Base-by-base conservation (phyloP, 371 early-diverging fungal genomes). In the Rhizomucor miehei region DNA sequence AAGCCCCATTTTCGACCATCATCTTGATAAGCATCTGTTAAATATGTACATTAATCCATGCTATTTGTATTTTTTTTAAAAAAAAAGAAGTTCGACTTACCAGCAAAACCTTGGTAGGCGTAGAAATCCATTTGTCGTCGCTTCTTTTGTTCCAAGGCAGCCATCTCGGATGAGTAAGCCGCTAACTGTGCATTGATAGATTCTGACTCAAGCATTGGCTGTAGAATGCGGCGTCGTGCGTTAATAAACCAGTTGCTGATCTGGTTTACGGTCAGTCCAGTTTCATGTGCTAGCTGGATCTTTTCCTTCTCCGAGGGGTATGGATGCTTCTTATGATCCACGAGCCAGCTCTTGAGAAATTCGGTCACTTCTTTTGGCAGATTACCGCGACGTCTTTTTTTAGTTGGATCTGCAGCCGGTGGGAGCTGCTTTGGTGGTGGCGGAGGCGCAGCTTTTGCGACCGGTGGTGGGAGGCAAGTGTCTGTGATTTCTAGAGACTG, bases 211-310 rank as follows among this genome's bases (percentile, higher is more conserved):
- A 75, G 40, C 51, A 78, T 54, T 36, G 74, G 85, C 44, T 84
- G 82, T 35, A 84, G 39, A 17, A 81, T 81, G 21, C 93, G 76
- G 36, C 94, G 72, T 4, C 94, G 62, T 3, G 92, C 92, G 67
- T 94, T 94, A 52, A 94, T 91, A 58, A 93, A 93, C 94, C 94
- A 94, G 62, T 94, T 90, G 46, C 88, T 90, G 50, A 92, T 87
- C 67, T 94, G 94, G 44, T 82, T 86, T 44, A 87, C 69, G 6
- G 76, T 81, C 24, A 94, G 62, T 0, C 84, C 83, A 0, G 92
- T 91, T 14, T 75, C 73, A 16, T 77, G 67, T 1, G 85, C 80
- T 19, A 92, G 68, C 19, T 66, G 61, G 39, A 77, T 69, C 64
- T 94, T 94, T 55, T 91, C 89, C 12, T 81, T 80, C 51, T 91